Evolutionary conservation across 345 rosid species (phyloP).

Genomic region (Rubroshorea leprosula): DNA sequence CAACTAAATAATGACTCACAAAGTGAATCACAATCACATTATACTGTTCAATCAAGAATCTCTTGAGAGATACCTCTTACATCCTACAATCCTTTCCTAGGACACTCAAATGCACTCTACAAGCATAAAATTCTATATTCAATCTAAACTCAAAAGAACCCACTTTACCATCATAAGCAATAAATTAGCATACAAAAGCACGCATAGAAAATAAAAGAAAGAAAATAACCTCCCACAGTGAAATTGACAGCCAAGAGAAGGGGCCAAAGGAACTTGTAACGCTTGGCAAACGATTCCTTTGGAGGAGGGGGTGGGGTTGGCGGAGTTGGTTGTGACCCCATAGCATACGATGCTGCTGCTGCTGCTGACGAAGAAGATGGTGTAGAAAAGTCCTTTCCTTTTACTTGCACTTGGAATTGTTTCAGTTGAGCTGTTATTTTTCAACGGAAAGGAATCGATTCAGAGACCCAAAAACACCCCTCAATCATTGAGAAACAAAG

Average conservation of each 20-base stretch:
- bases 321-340: constrained; percentile 44
- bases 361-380: constrained; percentile 39
- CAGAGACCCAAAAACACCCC: too few species aligned
- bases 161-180: neutral
- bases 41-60: neutral
- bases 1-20: too few species aligned
- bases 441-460: constrained; percentile 15
- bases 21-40: neutral
- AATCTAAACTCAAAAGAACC: neutral
- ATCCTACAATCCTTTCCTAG: neutral
- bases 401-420: constrained; percentile 37
- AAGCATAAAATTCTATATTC: neutral
- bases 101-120: constrained; percentile 2
- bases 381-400: constrained; percentile 26
- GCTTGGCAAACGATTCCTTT: constrained; percentile 69
- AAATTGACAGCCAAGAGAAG: constrained; percentile 71
- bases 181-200: too few species aligned
- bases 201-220: neutral
- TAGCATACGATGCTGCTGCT: constrained; percentile 54
- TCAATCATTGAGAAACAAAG: constrained; percentile 7
- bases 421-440: constrained; percentile 49
- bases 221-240: constrained; percentile 61
- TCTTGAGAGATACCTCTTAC: neutral
- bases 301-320: constrained; percentile 61
- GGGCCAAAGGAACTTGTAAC: constrained; percentile 84